These are phyloP conservation scores for Glaciozyma martinii DNA, from an alignment of 768 basidiomycete species.

Conservation along the genomic window DNA sequence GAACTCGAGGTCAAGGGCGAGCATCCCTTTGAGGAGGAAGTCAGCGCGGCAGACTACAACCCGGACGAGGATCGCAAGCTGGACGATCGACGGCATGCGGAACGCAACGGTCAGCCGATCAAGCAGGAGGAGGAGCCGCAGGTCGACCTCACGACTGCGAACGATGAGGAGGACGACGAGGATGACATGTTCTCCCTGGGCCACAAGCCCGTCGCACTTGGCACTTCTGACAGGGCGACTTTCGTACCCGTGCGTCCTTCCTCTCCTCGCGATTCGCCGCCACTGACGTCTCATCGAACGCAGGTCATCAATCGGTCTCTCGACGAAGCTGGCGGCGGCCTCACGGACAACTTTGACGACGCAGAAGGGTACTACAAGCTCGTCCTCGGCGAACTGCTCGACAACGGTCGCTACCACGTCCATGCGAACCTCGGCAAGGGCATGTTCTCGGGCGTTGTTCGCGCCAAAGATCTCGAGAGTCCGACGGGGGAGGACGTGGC, in stretches of 20 bases:
- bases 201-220: constrained; percentile 46
- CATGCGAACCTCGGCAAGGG: constrained; percentile 93
- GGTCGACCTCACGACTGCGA: too few species aligned
- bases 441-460: constrained; percentile 96
- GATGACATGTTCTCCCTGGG: constrained; percentile 84
- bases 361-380: constrained; percentile 91
- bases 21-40: constrained; percentile 49
- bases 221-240: constrained; percentile 1
- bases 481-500: constrained; percentile 69
- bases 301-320: constrained; percentile 36
- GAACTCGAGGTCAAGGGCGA: constrained; percentile 39
- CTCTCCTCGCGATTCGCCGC: neutral
- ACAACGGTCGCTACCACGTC: constrained; percentile 86
- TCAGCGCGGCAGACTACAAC: constrained; percentile 90
- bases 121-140: constrained; percentile 38
- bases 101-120: constrained; percentile 35
- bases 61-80: constrained; percentile 72
- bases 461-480: constrained; percentile 53
- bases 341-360: constrained; percentile 78
- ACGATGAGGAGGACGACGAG: constrained; percentile 52
- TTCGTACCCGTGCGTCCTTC: constrained; percentile 24
- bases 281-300: constrained; percentile 41
- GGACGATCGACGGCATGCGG: constrained; percentile 59
- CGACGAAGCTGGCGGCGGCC: constrained; percentile 56
- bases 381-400: constrained; percentile 87